Percentiles rank a stretch among this genome's conserved stretches.
These are phyloP conservation scores for Pichia sp. DNA, from an alignment of 1,139 yeast species.

Conservation along the genomic window DNA sequence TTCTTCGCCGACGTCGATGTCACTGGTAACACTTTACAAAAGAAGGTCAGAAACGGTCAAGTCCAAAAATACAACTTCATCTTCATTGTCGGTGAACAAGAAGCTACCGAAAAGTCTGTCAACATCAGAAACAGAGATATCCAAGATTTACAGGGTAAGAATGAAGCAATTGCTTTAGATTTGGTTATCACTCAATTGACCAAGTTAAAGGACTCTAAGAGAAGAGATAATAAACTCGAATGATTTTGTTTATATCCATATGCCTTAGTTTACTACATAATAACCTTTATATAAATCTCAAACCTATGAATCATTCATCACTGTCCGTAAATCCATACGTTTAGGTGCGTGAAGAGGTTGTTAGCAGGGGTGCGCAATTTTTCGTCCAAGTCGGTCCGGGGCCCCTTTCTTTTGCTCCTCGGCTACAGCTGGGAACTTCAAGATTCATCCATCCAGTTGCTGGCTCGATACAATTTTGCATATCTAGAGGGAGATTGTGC, in stretches of 20 bases:
- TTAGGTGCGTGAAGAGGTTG: background rate
- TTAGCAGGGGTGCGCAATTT: background rate
- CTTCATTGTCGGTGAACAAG: slow-evolving; percentile 95
- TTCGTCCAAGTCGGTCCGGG: background rate
- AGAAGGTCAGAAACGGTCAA: slow-evolving; percentile 96
- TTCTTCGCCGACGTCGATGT: slow-evolving; percentile 90
- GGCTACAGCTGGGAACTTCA: no score
- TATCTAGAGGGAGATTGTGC: no score
- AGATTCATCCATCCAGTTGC: no score
- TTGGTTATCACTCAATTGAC: slow-evolving; percentile 65
- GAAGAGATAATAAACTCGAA: slow-evolving; percentile 57
- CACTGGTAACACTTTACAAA: slow-evolving; percentile 90
- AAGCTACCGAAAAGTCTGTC: slow-evolving; percentile 70
- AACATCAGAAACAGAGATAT: slow-evolving; percentile 93
- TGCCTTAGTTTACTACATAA: background rate
- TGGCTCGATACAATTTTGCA: no score
- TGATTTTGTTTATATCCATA: background rate
- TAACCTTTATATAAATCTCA: background rate
- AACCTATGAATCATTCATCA: background rate
- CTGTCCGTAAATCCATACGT: background rate
- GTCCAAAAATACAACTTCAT: slow-evolving; percentile 87
- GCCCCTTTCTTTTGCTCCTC: no score
- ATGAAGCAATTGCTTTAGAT: slow-evolving; percentile 69
- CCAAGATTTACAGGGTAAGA: slow-evolving; percentile 80
- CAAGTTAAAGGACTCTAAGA: slow-evolving; percentile 60